A percentile compares a stretch with the other conserved stretches of the same genome.
Evolutionary conservation across 2,329 filamentous ascomycete genomes (phyloP).

Genomic region (Raffaelea arxii): DNA sequence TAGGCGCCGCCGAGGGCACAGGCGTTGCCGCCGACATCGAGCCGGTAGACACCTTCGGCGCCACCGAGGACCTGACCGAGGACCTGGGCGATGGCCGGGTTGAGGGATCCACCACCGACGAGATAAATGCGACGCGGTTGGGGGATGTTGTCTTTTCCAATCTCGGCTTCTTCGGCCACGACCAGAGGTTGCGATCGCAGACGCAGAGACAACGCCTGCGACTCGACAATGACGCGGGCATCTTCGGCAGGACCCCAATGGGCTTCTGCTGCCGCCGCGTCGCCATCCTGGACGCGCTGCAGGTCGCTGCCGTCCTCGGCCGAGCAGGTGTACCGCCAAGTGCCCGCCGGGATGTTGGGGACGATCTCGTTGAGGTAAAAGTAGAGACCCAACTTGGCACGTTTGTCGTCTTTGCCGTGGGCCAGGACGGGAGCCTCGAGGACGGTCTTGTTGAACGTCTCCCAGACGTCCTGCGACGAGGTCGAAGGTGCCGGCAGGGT

Average conservation of each 20-base stretch:
- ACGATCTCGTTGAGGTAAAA: constrained; percentile 95
- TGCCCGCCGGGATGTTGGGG: constrained; percentile 76
- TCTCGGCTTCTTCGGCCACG: constrained; percentile 28
- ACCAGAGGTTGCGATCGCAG: constrained; percentile 76
- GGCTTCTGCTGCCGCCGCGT: neutral
- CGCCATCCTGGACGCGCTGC: constrained; percentile 17
- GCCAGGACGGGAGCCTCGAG: constrained; percentile 60
- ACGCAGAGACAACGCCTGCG: constrained; percentile 85
- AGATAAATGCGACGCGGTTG: constrained; percentile 89
- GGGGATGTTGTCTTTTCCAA: constrained; percentile 23
- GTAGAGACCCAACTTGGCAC: constrained; percentile 82
- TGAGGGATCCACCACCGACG: constrained; percentile 83
- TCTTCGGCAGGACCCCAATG: constrained; percentile 44
- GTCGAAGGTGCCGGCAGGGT: constrained; percentile 36
- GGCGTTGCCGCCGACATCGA: constrained; percentile 91
- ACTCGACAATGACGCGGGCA: constrained; percentile 81
- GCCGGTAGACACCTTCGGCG: constrained; percentile 79
- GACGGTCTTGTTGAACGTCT: constrained; percentile 66
- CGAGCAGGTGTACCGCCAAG: constrained; percentile 67
- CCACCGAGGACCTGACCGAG: constrained; percentile 84
- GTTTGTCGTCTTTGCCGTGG: constrained; percentile 33
- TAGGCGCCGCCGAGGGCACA: constrained; percentile 91
- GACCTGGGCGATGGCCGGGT: constrained; percentile 77
- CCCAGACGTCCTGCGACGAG: constrained; percentile 52
- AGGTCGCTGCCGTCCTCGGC: constrained; percentile 44